These are phyloP conservation scores for Chlorociboria aeruginascens DNA, from an alignment of 495 filamentous ascomycete species.

Conservation along the genomic window DNA sequence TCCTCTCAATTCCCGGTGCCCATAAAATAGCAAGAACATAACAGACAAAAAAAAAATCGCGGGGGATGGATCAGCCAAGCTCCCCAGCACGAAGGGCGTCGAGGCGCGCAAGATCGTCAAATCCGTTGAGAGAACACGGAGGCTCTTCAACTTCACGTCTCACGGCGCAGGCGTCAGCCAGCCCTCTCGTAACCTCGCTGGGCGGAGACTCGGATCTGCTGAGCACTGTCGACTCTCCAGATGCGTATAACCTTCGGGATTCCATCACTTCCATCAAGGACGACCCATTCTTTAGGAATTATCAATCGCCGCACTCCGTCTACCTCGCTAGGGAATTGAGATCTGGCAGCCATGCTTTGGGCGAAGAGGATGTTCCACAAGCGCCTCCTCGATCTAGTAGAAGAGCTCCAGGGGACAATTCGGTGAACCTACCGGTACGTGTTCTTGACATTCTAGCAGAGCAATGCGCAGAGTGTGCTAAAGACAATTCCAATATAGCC, in stretches of 20 bases:
- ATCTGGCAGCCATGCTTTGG: constrained; percentile 4
- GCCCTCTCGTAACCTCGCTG: constrained; percentile 3
- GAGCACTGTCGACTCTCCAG: background rate
- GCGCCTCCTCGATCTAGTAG: background rate
- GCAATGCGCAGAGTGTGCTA: background rate
- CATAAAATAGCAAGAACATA: too few relatives aligned
- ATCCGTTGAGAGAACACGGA: too few relatives aligned
- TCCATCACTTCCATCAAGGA: constrained; percentile 32
- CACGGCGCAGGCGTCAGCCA: constrained; percentile 4
- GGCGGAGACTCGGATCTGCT: background rate
- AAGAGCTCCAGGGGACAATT: constrained; percentile 11
- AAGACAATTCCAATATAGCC: constrained; percentile 8
- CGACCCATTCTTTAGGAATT: constrained; percentile 34
- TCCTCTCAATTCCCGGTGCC: too few relatives aligned
- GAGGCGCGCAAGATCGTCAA: too few relatives aligned
- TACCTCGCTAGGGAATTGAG: constrained; percentile 16
- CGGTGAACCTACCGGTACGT: constrained; percentile 25
- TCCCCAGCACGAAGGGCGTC: too few relatives aligned
- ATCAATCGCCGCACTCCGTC: constrained; percentile 21
- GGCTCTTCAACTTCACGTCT: too few relatives aligned
- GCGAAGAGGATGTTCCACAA: constrained; percentile 3
- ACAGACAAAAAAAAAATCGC: too few relatives aligned
- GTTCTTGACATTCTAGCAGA: background rate
- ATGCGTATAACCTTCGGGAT: constrained; percentile 23
- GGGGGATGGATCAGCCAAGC: too few relatives aligned